Evolutionary conservation across 2,329 filamentous ascomycete genomes (phyloP).

Genomic region (Escovopsis sp.): DNA sequence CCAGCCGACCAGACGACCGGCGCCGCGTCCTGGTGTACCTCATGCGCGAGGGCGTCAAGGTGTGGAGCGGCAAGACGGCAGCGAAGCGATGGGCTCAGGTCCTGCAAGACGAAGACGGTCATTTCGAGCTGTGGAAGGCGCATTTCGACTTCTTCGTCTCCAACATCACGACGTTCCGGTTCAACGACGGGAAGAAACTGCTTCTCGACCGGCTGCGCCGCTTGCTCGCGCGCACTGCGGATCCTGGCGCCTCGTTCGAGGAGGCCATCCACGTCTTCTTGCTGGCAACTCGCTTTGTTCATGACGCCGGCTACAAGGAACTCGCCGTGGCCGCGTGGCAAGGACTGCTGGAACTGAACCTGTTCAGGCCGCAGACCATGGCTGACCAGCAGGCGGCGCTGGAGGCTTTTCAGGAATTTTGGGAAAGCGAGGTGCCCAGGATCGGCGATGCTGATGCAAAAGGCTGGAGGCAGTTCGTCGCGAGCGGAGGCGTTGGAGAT

Average conservation of each 20-base stretch:
- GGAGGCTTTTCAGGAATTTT: conserved; percentile 53
- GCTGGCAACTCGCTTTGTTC: conserved; percentile 56
- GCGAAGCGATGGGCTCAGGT: conserved; percentile 48
- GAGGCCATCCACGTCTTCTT: conserved; percentile 54
- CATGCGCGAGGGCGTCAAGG: conserved; percentile 57
- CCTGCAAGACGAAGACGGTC: conserved; percentile 12
- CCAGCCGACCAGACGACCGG: conserved; percentile 23
- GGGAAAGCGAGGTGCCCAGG: conserved; percentile 71
- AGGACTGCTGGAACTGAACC: conserved; percentile 56
- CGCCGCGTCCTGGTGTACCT: conserved; percentile 51
- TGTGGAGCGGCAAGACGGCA: conserved; percentile 55
- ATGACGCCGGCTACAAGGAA: conserved; percentile 66
- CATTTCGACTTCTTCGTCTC: conserved; percentile 63
- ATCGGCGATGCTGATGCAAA: conserved; percentile 59
- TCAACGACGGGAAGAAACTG: conserved; percentile 46
- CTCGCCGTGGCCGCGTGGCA: conserved; percentile 73
- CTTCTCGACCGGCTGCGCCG: conserved; percentile 37
- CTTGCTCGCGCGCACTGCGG: conserved; percentile 5
- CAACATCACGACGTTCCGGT: conserved; percentile 50
- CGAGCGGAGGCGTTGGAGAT: conserved; percentile 20
- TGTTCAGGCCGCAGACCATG: conserved; percentile 38
- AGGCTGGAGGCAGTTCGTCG: conserved; percentile 51
- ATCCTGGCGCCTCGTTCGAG: conserved; percentile 5
- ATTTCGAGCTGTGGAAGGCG: conserved; percentile 53
- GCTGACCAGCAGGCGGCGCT: conserved; percentile 13